Evolutionary conservation across 1,284 basidiomycete genomes (phyloP).

Genomic region (Melampsora larici-populina): DNA sequence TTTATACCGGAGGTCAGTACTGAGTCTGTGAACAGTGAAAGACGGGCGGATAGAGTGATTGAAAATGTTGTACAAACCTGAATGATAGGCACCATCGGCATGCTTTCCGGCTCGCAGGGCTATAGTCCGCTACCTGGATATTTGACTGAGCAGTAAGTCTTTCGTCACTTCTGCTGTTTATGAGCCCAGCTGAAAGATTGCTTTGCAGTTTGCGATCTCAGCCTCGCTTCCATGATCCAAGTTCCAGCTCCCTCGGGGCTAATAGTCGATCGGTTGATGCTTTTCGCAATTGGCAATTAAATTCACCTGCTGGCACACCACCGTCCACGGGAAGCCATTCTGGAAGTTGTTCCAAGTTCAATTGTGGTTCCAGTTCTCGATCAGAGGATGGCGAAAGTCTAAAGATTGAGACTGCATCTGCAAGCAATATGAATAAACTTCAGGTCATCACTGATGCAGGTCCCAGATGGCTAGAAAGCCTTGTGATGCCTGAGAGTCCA

Average conservation of each 20-base stretch:
- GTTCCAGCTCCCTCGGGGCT: slow-evolving; percentile 24
- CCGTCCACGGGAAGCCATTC: not conserved
- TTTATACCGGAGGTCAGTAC: slow-evolving; percentile 39
- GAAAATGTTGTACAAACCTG: not conserved
- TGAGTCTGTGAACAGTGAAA: not conserved
- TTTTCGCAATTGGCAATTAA: slow-evolving; percentile 37
- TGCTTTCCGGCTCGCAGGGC: slow-evolving; percentile 33
- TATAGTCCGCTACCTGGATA: slow-evolving; percentile 39
- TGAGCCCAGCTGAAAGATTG: not conserved
- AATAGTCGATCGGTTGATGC: slow-evolving; percentile 38
- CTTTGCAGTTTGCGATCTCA: slow-evolving; percentile 29
- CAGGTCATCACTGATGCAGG: slow-evolving; percentile 36
- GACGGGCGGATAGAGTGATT: no score
- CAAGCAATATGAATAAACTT: slow-evolving; percentile 11
- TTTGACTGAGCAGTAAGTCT: slow-evolving; percentile 25
- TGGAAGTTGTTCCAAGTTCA: not conserved
- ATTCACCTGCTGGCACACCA: slow-evolving; percentile 18
- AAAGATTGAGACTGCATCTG: not conserved
- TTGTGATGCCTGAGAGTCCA: slow-evolving; percentile 37
- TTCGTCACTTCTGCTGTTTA: not conserved
- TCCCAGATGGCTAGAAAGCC: slow-evolving; percentile 28
- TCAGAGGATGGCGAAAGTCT: not conserved
- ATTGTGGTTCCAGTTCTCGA: not conserved
- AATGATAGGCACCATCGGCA: slow-evolving; percentile 36
- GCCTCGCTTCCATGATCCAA: slow-evolving; percentile 38